phyloP scores from a whole-genome alignment of 495 filamentous ascomycete genomes.

The Penicillium manginii region DNA sequence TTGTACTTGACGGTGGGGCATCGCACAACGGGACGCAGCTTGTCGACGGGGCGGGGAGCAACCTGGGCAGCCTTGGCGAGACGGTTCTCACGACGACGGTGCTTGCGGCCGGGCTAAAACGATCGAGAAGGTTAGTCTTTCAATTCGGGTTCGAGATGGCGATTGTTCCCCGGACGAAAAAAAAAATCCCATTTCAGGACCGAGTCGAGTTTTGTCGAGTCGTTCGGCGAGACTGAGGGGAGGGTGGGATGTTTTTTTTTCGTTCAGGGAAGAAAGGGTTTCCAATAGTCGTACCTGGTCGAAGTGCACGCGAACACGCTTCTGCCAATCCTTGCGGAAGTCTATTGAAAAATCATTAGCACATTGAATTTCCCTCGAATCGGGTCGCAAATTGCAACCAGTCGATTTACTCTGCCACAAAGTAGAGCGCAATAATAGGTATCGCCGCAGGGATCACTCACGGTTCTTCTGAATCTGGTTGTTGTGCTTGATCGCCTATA shows the following conservation, averaged over 20 bases:
- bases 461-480: slow-evolving; percentile 98
- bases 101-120: slow-evolving; percentile 87
- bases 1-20: slow-evolving; percentile 98
- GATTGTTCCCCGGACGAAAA: not conserved
- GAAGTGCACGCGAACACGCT: slow-evolving; percentile 97
- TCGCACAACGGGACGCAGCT: slow-evolving; percentile 91
- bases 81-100: slow-evolving; percentile 84
- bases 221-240: slow-evolving; percentile 24
- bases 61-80: slow-evolving; percentile 88
- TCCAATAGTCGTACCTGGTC: slow-evolving; percentile 78
- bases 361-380: slow-evolving; percentile 17
- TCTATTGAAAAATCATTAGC: slow-evolving; percentile 58
- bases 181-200: slow-evolving; percentile 19
- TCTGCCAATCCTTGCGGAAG: slow-evolving; percentile 99
- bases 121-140: slow-evolving; percentile 33
- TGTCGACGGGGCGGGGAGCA: slow-evolving; percentile 96
- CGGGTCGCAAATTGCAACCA: slow-evolving; percentile 21
- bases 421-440: slow-evolving; percentile 5
- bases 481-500: slow-evolving; percentile 98
- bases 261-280: not conserved
- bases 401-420: not conserved
- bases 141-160: slow-evolving; percentile 13
- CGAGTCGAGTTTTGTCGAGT: slow-evolving; percentile 10
- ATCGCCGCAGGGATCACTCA: slow-evolving; percentile 53
- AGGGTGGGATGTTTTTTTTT: slow-evolving; percentile 20